Base-by-base conservation (phyloP, 805 yeast genomes). In the Suhomyces canberraensis region DNA sequence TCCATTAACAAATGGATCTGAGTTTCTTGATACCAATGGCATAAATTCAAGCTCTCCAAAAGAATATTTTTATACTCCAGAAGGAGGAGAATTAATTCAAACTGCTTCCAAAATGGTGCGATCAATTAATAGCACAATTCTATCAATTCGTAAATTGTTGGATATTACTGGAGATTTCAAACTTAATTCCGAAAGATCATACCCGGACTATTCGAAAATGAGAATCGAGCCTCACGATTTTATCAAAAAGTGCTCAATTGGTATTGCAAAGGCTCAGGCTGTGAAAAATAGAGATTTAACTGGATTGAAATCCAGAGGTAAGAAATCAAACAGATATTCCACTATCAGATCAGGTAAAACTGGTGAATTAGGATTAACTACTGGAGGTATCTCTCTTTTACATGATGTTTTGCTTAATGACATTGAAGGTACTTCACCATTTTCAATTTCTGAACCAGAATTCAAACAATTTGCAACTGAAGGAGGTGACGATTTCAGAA, bases 151-250 rank as follows among this genome's bases (percentile, higher is more conserved):
- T 43, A 69, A 64, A 38, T 65, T 79, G 28, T 54, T 82, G 20
- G 67, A 74, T 8, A 52, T 76, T 14, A 73, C 80, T n/a, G 84
- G 84, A n/a, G 85, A 82, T 45, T 81, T 81, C 54, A 73, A 72
- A 48, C 60, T 84, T 31, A 73, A 78, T 16, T 55, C 66, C 1
- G 79, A 77, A 28, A 71, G 88, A 50, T 64, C 76, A 15, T 84
- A 83, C 51, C 82, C 87, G 1, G 84, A 85, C 54, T 83, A 83
- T 45, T 58, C 71, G 8, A 57, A 56, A 17, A 74, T 79, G 57
- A 69, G 73, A 40, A 70, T 84, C 3, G 71, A 79, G 5, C 79
- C 89, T 0, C 73, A 70, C 7, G 71, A 69, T 7, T 84, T 84
- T 55, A 73, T 84, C 20, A 69, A 67, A 37, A 70, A 69, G 38